Conservation (phyloP, 1,139 yeast genomes). For the Blastobotrys aristatus region DNA sequence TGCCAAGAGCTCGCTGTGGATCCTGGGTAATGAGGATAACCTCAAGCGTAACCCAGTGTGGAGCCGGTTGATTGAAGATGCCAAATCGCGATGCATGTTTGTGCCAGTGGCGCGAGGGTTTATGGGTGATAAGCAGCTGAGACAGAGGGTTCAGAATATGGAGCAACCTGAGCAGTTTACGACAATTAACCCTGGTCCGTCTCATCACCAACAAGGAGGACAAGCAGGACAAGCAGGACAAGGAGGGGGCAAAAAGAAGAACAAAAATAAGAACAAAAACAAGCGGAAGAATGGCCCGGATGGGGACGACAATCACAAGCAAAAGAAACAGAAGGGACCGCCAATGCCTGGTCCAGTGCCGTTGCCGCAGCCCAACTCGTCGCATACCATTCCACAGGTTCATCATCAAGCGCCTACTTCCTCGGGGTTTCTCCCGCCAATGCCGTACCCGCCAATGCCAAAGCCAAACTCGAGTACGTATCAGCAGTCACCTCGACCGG, state of each 20-base stretch:
- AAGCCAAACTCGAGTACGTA: not conserved
- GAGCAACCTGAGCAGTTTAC: not conserved
- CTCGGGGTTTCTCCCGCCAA: not conserved
- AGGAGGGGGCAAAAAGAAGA: too few species aligned
- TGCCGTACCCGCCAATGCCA: not conserved
- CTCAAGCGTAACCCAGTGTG: conserved; percentile 62
- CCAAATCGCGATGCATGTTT: conserved; percentile 44
- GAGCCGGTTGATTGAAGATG: conserved; percentile 61
- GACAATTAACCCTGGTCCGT: not conserved
- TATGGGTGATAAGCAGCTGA: conserved; percentile 18
- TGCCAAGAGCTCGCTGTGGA: conserved; percentile 89
- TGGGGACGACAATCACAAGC: not conserved
- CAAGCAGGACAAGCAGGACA: too few species aligned
- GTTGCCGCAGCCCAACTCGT: not conserved
- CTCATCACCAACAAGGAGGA: too few species aligned
- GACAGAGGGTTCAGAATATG: not conserved
- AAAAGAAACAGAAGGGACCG: not conserved
- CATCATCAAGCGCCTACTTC: too few species aligned
- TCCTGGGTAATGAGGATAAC: conserved; percentile 60
- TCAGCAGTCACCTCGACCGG: too few species aligned
- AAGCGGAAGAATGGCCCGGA: not conserved
- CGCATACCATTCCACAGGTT: too few species aligned
- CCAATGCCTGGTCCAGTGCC: not conserved
- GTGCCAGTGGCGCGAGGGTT: conserved; percentile 36
- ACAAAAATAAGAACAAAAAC: not conserved